Evolutionary conservation across 176 grass and related monocot genomes (phyloP), one percentile per base, ranked within the genome.

Genomic region (Hsuehochloa calcarea): DNA sequence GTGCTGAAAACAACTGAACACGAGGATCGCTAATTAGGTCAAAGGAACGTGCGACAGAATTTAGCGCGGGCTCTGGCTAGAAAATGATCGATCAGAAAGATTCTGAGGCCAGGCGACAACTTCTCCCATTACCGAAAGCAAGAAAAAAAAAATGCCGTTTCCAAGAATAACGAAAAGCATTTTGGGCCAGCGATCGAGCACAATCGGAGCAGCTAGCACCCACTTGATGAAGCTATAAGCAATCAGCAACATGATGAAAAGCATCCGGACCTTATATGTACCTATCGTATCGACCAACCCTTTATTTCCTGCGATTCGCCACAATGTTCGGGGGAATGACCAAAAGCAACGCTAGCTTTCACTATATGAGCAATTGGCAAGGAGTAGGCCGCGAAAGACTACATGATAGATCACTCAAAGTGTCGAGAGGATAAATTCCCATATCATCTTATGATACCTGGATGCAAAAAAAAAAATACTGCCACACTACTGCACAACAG

Each of bases 111-210:
- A 20, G 40, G 22, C 23, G 55, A 35, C 27, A 78, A 58, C 12
- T 3, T 82, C 56, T 47, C 46, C 72, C 44, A 12, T 78, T 40
- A 83, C 38, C 79, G 47, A 86, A 82, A 50, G 84, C 34, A 41
- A 77, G 25, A 68, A 61, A 38, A 5, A 68, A 61, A 38, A 5
- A 54, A 25, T 66, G 56, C 68, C 50, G 23, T 89, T 61, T 61
- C 40, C 60, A 74, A 15, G 69, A 31, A 34, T 81, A 40, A 72
- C 31, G 25, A 64, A 80, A 17, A 29, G 39, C 77, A 20, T 27
- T 66, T 35, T 35, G 20, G 26, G 20, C 17, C 50, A 49, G 6
- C 66, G 67, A 14, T 46, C 41, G 60, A 45, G 23, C 13, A 72
- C 34, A 65, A 67, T 51, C 3, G 59, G 58, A 74, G 58, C 8